These are phyloP conservation scores for Entomortierella parvispora DNA, from an alignment of 192 early-diverging fungal species.

Conservation along the genomic window DNA sequence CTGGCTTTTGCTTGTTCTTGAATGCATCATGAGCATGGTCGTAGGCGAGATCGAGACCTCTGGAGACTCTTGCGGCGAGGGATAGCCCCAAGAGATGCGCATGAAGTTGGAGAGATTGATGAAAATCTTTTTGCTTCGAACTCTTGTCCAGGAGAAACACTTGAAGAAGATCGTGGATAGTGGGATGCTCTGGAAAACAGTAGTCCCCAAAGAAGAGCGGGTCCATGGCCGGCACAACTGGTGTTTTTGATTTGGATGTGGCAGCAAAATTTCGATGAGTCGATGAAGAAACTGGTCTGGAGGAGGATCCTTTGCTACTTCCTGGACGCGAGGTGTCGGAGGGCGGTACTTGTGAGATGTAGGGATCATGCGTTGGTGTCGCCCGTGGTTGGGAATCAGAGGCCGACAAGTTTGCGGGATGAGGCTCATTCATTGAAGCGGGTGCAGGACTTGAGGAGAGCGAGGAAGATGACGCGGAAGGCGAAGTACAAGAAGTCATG, in stretches of 20 bases:
- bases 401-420: neutral
- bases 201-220: conserved; percentile 47
- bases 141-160: conserved; percentile 50
- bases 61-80: conserved; percentile 33
- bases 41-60: conserved; percentile 39
- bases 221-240: neutral
- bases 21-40: conserved; percentile 52
- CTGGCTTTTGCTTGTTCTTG: conserved; percentile 50
- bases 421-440: neutral
- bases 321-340: too few species aligned
- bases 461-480: conserved; percentile 10
- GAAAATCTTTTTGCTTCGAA: conserved; percentile 50
- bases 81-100: conserved; percentile 47
- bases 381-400: neutral
- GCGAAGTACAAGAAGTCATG: conserved; percentile 9
- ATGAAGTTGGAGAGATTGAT: conserved; percentile 47
- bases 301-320: neutral
- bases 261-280: neutral
- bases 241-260: neutral
- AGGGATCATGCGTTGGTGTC: too few species aligned
- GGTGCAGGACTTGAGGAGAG: neutral
- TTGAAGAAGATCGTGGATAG: conserved; percentile 34
- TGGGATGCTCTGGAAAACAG: conserved; percentile 39
- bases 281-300: neutral
- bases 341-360: too few species aligned